phyloP scores from a whole-genome alignment of 2,329 filamentous ascomycete genomes.

The Colletotrichum salicis region DNA sequence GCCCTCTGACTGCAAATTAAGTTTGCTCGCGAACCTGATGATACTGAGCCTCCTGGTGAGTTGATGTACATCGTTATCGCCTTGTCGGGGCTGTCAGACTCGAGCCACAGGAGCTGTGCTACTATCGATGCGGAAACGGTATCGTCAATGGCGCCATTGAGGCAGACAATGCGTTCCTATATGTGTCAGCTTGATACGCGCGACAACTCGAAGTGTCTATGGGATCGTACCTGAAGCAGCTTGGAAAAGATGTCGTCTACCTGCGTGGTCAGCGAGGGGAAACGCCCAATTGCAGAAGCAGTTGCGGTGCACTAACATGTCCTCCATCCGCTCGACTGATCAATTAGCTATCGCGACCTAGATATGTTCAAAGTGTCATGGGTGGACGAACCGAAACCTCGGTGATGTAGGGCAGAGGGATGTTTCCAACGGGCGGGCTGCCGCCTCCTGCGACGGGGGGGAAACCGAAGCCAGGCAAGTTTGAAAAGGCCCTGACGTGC shows the following conservation, averaged over 20 bases:
- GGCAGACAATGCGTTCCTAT: constrained; percentile 90
- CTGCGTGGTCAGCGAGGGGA: constrained; percentile 39
- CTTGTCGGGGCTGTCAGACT: constrained; percentile 94
- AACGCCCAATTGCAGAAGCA: constrained; percentile 14
- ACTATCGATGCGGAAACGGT: constrained; percentile 92
- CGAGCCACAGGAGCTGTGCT: constrained; percentile 95
- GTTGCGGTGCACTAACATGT: constrained; percentile 68
- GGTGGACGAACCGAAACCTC: constrained; percentile 58
- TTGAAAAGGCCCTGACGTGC: constrained; percentile 55
- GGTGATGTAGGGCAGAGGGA: constrained; percentile 70
- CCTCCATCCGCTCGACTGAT: constrained; percentile 79
- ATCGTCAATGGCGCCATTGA: constrained; percentile 93
- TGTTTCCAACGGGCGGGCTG: constrained; percentile 46
- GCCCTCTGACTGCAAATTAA: neutral
- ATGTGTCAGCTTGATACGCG: constrained; percentile 30
- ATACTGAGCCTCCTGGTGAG: constrained; percentile 92
- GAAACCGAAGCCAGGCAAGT: constrained; percentile 43
- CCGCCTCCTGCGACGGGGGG: constrained; percentile 36
- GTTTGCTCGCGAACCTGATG: constrained; percentile 59
- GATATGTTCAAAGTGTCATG: neutral
- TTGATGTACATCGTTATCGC: constrained; percentile 99
- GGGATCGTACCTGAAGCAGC: constrained; percentile 71
- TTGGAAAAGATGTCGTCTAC: constrained; percentile 86
- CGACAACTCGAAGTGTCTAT: constrained; percentile 30
- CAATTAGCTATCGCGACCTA: constrained; percentile 39